Evolutionary conservation across 2,329 filamentous ascomycete species (phyloP).

Genomic region (Dendrostoma leiphaemia): DNA sequence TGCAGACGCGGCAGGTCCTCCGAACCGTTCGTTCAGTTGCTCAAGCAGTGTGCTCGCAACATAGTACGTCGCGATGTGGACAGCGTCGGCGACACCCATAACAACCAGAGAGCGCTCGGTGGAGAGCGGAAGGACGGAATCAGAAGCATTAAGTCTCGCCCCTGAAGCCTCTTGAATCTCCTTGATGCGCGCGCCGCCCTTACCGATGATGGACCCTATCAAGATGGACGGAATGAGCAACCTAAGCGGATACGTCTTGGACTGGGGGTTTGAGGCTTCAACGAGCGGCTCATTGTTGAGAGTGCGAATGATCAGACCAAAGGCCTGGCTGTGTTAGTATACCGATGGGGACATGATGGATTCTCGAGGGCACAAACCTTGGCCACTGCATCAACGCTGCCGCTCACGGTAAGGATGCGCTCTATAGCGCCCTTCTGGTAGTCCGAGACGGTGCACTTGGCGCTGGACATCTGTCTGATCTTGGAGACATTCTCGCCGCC

Average conservation of each 20-base stretch:
- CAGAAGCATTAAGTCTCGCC: constrained; percentile 92
- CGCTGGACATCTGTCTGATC: constrained; percentile 90
- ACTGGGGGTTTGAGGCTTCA: constrained; percentile 83
- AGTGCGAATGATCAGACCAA: constrained; percentile 96
- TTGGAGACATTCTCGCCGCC: constrained; percentile 98
- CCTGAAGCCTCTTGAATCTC: constrained; percentile 98
- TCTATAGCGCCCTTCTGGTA: constrained; percentile 97
- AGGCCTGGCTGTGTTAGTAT: constrained; percentile 60
- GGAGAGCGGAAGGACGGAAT: constrained; percentile 89
- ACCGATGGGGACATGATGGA: constrained; percentile 7
- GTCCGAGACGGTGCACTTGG: constrained; percentile 98
- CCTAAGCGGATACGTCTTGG: constrained; percentile 95
- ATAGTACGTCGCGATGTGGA: constrained; percentile 98
- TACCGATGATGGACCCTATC: constrained; percentile 98
- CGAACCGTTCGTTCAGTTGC: constrained; percentile 94
- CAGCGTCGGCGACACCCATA: constrained; percentile 94
- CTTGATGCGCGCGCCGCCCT: constrained; percentile 90
- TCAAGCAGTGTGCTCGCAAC: constrained; percentile 97
- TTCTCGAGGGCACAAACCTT: constrained; percentile 61
- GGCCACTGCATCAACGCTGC: constrained; percentile 91
- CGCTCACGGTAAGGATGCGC: constrained; percentile 95
- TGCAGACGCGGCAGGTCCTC: constrained; percentile 92
- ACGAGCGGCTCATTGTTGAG: constrained; percentile 95
- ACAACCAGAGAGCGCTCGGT: constrained; percentile 98
- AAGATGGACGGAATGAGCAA: constrained; percentile 94